Evolutionary conservation across 2,329 filamentous ascomycete genomes (phyloP).

Genomic region (Penicillium psychrosexuale): DNA sequence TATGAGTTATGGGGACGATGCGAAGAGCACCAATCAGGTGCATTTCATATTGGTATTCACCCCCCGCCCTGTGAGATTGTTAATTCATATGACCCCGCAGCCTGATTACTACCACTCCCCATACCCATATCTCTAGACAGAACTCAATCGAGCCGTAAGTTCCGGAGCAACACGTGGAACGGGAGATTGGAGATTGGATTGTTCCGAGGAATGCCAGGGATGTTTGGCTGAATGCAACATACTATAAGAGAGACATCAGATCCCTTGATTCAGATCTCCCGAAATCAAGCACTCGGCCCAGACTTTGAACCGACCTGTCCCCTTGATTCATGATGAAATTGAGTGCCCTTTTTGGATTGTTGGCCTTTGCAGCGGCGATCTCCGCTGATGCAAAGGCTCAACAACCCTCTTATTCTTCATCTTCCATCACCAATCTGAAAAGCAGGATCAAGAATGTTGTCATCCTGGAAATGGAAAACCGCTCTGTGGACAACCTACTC

Average conservation of each 20-base stretch:
- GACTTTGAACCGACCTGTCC: not conserved
- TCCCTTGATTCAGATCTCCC: not conserved
- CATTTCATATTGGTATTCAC: not conserved
- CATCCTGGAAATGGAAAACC: constrained; percentile 43
- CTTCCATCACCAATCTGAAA: constrained; percentile 29
- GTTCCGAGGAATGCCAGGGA: constrained; percentile 4
- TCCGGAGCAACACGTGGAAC: constrained; percentile 11
- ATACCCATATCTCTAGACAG: not conserved
- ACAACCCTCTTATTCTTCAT: constrained; percentile 6
- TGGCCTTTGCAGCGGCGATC: constrained; percentile 25
- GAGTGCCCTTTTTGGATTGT: constrained; percentile 22
- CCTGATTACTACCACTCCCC: not conserved
- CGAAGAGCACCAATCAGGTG: constrained; percentile 11
- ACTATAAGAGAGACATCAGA: not conserved
- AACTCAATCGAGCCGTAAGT: constrained; percentile 1
- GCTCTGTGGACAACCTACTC: constrained; percentile 46
- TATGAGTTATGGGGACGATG: not conserved
- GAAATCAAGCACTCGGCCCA: not conserved
- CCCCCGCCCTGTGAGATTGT: not conserved
- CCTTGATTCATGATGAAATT: constrained; percentile 18
- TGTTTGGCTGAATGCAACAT: not conserved
- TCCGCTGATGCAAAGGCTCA: constrained; percentile 11
- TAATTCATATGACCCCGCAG: constrained; percentile 11
- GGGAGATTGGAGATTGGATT: not conserved
- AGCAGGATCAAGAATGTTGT: constrained; percentile 40